Evolutionary conservation across 2,329 filamentous ascomycete species (phyloP), one percentile per base, ranked within the genome.

Genomic region (Lachnellula cervina): DNA sequence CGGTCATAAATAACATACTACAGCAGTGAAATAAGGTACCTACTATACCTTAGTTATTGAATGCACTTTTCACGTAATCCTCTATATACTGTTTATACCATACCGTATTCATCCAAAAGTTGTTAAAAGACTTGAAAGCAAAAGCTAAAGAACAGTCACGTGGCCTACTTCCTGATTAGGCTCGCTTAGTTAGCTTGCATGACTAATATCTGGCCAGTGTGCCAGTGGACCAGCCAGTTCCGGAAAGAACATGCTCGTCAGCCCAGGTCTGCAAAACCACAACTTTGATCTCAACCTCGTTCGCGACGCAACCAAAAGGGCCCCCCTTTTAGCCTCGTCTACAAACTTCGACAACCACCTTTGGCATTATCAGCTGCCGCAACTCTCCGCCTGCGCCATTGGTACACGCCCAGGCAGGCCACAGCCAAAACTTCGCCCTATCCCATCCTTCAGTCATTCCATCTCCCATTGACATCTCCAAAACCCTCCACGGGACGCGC

Each of bases 401-500:
- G 38, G 11, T 42, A n/a, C 38, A 19, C 38, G 38, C 38, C 38
- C 38, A 11, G 38, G 38, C 38, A 42, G 5, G 13, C 9, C 9
- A 32, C 9, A 32, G 9, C 9, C 28, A 32, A 11, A 32, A 13
- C 9, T 11, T 42, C 16, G 16, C 16, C 38, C 38, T 42, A 19
- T 42, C 13, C 19, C 19, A 23, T 44, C 38, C 38, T 35, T 25
- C 48, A 34, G 44, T 54, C 44, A 57, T 58, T 62, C 55, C 55
- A 58, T 58, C 62, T 55, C 54, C 52, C 53, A 38, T 55, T 44
- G 35, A 56, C n/a, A 54, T 56, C 51, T 44, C 35, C 35, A 52
- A 44, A 44, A 50, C 62, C 59, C 59, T 67, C 23, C 42, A 40
- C 44, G 23, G 16, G 32, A 52, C 67, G 67, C 68, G 67, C 67